These are phyloP conservation scores for Symbiodinium natans DNA, from an alignment of 73 alveolate species.

Conservation along the genomic window DNA sequence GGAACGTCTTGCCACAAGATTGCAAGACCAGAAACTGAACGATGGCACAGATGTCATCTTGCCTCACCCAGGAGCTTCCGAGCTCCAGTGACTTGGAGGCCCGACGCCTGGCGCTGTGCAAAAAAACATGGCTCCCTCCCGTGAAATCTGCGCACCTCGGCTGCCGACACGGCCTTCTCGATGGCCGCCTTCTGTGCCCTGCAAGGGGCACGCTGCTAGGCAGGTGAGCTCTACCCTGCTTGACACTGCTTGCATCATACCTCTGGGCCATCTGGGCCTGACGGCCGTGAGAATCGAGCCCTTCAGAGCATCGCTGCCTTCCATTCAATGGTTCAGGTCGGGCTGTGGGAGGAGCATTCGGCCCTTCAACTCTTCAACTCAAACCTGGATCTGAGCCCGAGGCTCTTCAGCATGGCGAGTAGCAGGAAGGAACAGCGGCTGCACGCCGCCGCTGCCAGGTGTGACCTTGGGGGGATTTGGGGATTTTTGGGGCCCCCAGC, in stretches of 20 bases:
- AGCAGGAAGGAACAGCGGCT: slow-evolving; percentile 74
- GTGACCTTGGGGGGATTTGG: slow-evolving; percentile 55
- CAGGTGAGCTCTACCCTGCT: neutral
- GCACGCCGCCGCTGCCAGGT: slow-evolving; percentile 31
- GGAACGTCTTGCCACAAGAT: neutral
- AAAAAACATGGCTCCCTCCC: neutral
- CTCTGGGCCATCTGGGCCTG: neutral
- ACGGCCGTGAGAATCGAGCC: slow-evolving; percentile 16
- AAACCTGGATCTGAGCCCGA: neutral
- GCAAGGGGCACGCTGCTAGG: neutral
- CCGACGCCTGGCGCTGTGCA: neutral
- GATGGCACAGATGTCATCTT: no score
- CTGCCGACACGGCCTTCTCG: slow-evolving; percentile 40
- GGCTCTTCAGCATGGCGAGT: slow-evolving; percentile 68
- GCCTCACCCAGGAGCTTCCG: slow-evolving; percentile 62
- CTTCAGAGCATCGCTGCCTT: slow-evolving; percentile 24
- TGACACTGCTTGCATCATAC: neutral
- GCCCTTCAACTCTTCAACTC: neutral
- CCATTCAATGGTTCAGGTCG: neutral
- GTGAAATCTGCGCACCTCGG: slow-evolving; percentile 33
- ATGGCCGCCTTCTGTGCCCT: slow-evolving; percentile 29
- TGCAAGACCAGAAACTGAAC: no score
- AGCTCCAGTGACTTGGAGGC: slow-evolving; percentile 70
- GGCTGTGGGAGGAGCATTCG: neutral
- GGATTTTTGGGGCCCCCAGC: no score